phyloP scores from a whole-genome alignment of 2,329 filamentous ascomycete genomes.

The Claviceps sp. region DNA sequence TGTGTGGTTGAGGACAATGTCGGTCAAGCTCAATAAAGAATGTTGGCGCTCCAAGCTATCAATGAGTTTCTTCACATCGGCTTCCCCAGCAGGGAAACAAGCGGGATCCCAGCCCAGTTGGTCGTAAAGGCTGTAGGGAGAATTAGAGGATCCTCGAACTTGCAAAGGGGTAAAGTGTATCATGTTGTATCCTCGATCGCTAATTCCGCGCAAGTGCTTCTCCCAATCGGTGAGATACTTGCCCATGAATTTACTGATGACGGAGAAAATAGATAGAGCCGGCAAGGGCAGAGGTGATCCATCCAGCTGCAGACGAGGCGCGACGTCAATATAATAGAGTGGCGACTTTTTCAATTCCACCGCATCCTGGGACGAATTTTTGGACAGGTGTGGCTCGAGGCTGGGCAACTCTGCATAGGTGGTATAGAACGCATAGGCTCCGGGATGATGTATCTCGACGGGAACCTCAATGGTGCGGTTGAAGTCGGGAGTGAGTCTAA shows the following conservation, averaged over 20 bases:
- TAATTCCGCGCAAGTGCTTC: slow-evolving; percentile 75
- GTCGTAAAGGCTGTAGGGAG: slow-evolving; percentile 91
- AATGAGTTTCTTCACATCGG: slow-evolving; percentile 66
- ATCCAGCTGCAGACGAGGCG: slow-evolving; percentile 64
- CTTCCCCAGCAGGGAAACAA: slow-evolving; percentile 73
- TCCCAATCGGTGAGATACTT: slow-evolving; percentile 84
- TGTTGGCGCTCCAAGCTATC: slow-evolving; percentile 72
- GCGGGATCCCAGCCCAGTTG: slow-evolving; percentile 75
- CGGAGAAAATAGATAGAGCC: slow-evolving; percentile 80
- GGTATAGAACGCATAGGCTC: slow-evolving; percentile 88
- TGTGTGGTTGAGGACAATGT: slow-evolving; percentile 97
- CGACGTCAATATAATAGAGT: slow-evolving; percentile 87
- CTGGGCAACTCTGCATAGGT: slow-evolving; percentile 80
- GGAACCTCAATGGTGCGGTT: slow-evolving; percentile 84
- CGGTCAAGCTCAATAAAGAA: slow-evolving; percentile 75
- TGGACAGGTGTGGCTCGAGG: slow-evolving; percentile 24
- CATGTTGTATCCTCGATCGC: slow-evolving; percentile 93
- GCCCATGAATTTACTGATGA: slow-evolving; percentile 97
- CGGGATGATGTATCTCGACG: slow-evolving; percentile 67
- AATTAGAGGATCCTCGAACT: slow-evolving; percentile 79
- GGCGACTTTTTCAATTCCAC: slow-evolving; percentile 50
- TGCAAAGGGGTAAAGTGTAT: slow-evolving; percentile 95
- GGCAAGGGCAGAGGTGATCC: slow-evolving; percentile 66
- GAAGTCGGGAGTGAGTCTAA: slow-evolving; percentile 79
- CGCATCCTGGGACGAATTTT: slow-evolving; percentile 18